phyloP scores from a whole-genome alignment of 176 grass and related monocot genomes.

The Metroxylon sagu region DNA sequence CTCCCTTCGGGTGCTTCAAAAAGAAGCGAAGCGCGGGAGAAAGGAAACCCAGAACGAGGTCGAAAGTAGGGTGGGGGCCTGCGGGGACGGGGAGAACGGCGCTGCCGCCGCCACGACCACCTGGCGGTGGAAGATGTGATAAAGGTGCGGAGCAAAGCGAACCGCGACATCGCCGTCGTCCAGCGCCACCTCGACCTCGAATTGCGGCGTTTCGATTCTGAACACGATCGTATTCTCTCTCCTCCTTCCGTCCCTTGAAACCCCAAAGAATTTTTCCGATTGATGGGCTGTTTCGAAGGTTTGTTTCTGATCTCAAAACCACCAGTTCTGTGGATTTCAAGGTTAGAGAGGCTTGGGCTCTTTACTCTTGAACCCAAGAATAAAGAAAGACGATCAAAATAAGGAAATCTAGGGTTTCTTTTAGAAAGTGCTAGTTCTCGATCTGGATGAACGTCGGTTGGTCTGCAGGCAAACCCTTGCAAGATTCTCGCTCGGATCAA shows the following conservation, averaged over 20 bases:
- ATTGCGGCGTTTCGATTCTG: conserved; percentile 58
- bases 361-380: too few species aligned
- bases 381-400: too few species aligned
- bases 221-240: conserved; percentile 22
- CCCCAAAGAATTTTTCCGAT: neutral
- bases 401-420: too few species aligned
- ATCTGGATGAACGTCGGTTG: neutral
- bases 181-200: conserved; percentile 59
- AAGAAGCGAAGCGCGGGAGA: neutral
- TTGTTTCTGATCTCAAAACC: too few species aligned
- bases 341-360: too few species aligned
- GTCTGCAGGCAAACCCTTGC: conserved; percentile 52
- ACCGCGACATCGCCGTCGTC: conserved; percentile 36
- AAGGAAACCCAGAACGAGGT: too few species aligned
- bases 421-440: too few species aligned
- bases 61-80: too few species aligned
- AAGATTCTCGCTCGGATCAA: conserved; percentile 66
- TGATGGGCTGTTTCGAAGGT: too few species aligned
- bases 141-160: conserved; percentile 40
- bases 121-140: conserved; percentile 47
- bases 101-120: conserved; percentile 12
- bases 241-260: neutral
- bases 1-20: too few species aligned
- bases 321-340: too few species aligned
- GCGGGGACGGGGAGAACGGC: conserved; percentile 16